These are phyloP conservation scores for Venturia carpophila DNA, from an alignment of 2,329 filamentous ascomycete genomes.

Conservation along the genomic window DNA sequence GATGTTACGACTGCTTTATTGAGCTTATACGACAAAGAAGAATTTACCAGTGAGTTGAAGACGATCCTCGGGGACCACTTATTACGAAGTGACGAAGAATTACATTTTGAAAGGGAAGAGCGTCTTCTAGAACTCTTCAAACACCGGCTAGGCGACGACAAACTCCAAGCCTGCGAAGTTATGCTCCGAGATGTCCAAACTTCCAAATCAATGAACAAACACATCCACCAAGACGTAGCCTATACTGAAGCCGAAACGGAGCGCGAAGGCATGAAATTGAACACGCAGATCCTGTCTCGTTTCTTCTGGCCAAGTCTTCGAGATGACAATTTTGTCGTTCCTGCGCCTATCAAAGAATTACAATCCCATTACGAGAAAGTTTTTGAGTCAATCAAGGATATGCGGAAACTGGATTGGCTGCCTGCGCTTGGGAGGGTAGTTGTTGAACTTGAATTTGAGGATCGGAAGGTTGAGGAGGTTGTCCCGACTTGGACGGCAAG, in stretches of 20 bases:
- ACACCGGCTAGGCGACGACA: constrained; percentile 74
- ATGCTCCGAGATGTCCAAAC: constrained; percentile 94
- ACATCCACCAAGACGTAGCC: constrained; percentile 43
- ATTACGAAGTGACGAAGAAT: constrained; percentile 50
- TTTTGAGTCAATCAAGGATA: constrained; percentile 73
- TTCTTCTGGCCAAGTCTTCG: constrained; percentile 87
- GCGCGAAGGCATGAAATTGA: constrained; percentile 10
- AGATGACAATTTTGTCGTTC: constrained; percentile 59
- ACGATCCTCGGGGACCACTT: constrained; percentile 80
- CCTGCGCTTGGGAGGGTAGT: constrained; percentile 71
- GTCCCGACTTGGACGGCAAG: constrained; percentile 80
- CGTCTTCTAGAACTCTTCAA: constrained; percentile 82
- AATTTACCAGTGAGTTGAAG: constrained; percentile 94
- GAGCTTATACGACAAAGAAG: constrained; percentile 77
- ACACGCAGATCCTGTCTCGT: constrained; percentile 69
- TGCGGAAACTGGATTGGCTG: constrained; percentile 82
- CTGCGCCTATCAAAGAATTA: constrained; percentile 48
- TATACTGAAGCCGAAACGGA: background rate
- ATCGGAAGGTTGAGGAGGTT: constrained; percentile 65
- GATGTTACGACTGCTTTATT: constrained; percentile 91
- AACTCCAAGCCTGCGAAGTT: constrained; percentile 88
- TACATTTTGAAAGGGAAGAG: constrained; percentile 61
- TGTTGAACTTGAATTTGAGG: constrained; percentile 74
- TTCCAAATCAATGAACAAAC: constrained; percentile 63
- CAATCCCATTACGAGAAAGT: constrained; percentile 65